Percentiles rank a stretch among this genome's conserved stretches.
Evolutionary conservation across 2,329 filamentous ascomycete genomes (phyloP).

Genomic region (Leptographium procerum): DNA sequence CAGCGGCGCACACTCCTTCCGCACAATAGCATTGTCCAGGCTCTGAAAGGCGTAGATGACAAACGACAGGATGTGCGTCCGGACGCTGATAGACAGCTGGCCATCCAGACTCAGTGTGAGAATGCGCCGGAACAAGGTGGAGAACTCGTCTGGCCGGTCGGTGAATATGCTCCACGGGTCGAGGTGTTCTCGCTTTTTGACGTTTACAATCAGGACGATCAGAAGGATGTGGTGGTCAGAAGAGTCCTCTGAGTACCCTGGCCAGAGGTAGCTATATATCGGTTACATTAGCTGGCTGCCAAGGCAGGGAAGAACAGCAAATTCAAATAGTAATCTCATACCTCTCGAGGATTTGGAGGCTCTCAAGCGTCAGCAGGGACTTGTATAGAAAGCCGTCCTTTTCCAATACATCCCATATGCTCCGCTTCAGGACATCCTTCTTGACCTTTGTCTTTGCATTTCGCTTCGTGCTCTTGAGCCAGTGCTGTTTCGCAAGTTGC

Average conservation of each 20-base stretch:
- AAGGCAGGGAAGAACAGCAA: neutral
- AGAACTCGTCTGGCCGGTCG: constrained; percentile 70
- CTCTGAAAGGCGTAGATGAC: constrained; percentile 89
- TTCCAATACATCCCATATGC: constrained; percentile 83
- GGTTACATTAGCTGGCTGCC: neutral
- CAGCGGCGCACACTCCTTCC: constrained; percentile 91
- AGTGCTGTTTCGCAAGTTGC: constrained; percentile 71
- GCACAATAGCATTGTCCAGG: constrained; percentile 74
- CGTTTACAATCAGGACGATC: constrained; percentile 73
- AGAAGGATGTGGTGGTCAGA: constrained; percentile 89
- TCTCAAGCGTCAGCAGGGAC: constrained; percentile 74
- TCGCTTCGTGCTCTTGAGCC: constrained; percentile 58
- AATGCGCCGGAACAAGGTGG: constrained; percentile 76
- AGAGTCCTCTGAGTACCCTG: constrained; percentile 75
- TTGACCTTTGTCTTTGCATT: constrained; percentile 59
- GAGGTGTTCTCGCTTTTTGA: constrained; percentile 78
- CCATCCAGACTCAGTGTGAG: constrained; percentile 74
- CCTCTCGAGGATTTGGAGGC: constrained; percentile 80
- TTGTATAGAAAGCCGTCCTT: constrained; percentile 66
- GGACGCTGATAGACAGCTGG: constrained; percentile 53
- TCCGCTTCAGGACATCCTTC: constrained; percentile 73
- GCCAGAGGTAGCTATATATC: constrained; percentile 71
- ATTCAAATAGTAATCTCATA: constrained; percentile 23
- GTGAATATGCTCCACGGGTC: constrained; percentile 81
- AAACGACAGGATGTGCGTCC: constrained; percentile 78